phyloP scores from a whole-genome alignment of 2,329 filamentous ascomycete genomes.

The Ophiocordyceps camponoti-floridani region DNA sequence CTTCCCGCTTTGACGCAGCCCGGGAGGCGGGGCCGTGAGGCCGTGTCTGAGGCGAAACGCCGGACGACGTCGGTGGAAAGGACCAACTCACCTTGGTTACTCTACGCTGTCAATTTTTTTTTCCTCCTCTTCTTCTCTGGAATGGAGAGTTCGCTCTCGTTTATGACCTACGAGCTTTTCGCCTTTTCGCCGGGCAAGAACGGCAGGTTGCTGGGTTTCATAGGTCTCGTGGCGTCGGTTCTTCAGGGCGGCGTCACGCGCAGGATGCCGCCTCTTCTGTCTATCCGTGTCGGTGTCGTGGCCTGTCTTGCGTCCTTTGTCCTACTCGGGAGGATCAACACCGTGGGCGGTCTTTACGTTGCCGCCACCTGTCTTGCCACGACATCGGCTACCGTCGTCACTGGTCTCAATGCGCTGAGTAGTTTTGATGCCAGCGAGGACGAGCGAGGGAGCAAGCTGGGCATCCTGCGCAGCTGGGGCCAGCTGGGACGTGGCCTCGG shows the following conservation, averaged over 20 bases:
- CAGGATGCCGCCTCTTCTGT: conserved; percentile 61
- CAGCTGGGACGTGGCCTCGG: conserved; percentile 79
- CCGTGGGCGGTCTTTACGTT: conserved; percentile 53
- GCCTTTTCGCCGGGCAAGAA: conserved; percentile 63
- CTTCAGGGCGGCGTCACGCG: conserved; percentile 86
- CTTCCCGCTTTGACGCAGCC: conserved; percentile 35
- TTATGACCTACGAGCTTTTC: conserved; percentile 94
- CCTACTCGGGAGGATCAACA: conserved; percentile 52
- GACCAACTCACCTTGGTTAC: conserved; percentile 67
- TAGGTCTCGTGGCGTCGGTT: conserved; percentile 80
- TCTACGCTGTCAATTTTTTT: conserved; percentile 73
- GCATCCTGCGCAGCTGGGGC: conserved; percentile 63
- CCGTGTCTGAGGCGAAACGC: conserved; percentile 6
- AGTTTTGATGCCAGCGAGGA: conserved; percentile 70
- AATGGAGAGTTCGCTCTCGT: conserved; percentile 93
- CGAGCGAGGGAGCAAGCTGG: conserved; percentile 75
- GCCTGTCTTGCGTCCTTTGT: conserved; percentile 67
- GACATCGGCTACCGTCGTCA: conserved; percentile 89
- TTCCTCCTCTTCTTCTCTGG: conserved; percentile 96
- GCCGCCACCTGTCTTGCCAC: conserved; percentile 74
- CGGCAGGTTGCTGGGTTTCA: conserved; percentile 72
- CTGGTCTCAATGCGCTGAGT: conserved; percentile 76
- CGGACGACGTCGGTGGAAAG: conserved; percentile 21
- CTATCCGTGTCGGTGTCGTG: conserved; percentile 62
- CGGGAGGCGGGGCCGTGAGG: conserved; percentile 9